Evolutionary conservation across 176 grass and related monocot genomes (phyloP), one percentile per base, ranked within the genome.

Genomic region (Oryza glumipatula): DNA sequence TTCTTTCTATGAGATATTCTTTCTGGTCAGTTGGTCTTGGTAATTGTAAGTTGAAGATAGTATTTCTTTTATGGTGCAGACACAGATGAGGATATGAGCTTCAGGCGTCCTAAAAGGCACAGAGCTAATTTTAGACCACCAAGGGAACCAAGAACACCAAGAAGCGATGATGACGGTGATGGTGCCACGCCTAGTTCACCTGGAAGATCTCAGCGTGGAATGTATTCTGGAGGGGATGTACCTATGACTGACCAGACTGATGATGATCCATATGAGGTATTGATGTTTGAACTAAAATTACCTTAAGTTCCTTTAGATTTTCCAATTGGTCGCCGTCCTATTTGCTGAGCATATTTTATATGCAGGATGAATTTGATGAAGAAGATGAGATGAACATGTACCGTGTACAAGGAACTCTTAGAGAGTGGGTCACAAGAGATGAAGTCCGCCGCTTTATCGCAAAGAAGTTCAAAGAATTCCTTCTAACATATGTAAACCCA

Each of bases 331-430:
- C 75, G 10, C 71, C 1, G 28, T 71, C 41, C 19, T 51, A 38
- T 67, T 67, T 35, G 6, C 2, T 33, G 44, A 38, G 36, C 51
- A 69, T 82, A n/a, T 68, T 7, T 35, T 60, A 64, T 83, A 41
- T 58, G 58, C 90, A 98, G 96, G 96, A 96, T 90, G 96, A 98
- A 58, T 92, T 93, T 88, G 96, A 99, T 91, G 93, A 94, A 82
- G 93, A 95, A 88, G 93, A 89, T 73, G 96, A 99, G 80, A 92
- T 94, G 89, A 98, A 89, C 82, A 98, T 98, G 91, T 98, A 94
- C 80, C 93, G 91, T 39, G 93, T 98, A 64, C 96, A 98, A 94
- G 96, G 96, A 80, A 93, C 91, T 72, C 69, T 95, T 13, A 87
- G 93, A 75, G 96, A 98, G 65, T 94, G 96, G 96, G 93, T 98